Evolutionary conservation across 306 rosid species (phyloP), one percentile per base, ranked within the genome.

Genomic region (cucumber (Cucumis sativus)): DNA sequence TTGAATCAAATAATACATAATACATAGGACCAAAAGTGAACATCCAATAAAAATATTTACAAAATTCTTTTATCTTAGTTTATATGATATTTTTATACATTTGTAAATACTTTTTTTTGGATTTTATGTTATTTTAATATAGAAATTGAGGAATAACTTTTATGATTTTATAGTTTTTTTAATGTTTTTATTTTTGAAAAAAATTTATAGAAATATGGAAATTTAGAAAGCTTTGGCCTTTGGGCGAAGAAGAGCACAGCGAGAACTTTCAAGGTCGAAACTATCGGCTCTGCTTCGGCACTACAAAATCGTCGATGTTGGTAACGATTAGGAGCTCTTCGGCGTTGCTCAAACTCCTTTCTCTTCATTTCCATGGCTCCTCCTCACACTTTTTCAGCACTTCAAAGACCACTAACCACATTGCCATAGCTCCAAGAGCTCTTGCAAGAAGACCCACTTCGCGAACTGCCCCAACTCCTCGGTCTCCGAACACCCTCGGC

Each of bases 321-420:
- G 43, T 7, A 51, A 39, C 15, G 12, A 45, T 28, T 21, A 43
- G 58, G 21, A 70, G 15, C 16, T 20, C 40, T 70, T 21, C 75
- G 30, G 58, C 33, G 40, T 47, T 23, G 35, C 75, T 45, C 40
- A 70, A 47, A 70, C 25, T 51, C 14, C 4, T 23, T 10, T 8
- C 59, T 14, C 56, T 68, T 43, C 54, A 43, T 7, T 68, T 30
- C 16, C n/a, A 11, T 51, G 45, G 62, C 40, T 73, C 82, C 84
- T 64, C 81, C 81, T 73, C 79, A 77, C 20, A 40, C 59, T 58
- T 75, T 82, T 80, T 79, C 84, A 37, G 80, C 21, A 65, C 64
- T 77, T 69, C 47, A 79, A 47, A 43, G 60, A 64, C 77, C 65
- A 77, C 81, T n/a, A 49, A 79, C 20, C 54, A 76, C 60, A 45